Percentiles rank a stretch among this genome's conserved stretches.
These are phyloP conservation scores for Leucaena leucocephala DNA, from an alignment of 306 rosid genomes.

Conservation along the genomic window DNA sequence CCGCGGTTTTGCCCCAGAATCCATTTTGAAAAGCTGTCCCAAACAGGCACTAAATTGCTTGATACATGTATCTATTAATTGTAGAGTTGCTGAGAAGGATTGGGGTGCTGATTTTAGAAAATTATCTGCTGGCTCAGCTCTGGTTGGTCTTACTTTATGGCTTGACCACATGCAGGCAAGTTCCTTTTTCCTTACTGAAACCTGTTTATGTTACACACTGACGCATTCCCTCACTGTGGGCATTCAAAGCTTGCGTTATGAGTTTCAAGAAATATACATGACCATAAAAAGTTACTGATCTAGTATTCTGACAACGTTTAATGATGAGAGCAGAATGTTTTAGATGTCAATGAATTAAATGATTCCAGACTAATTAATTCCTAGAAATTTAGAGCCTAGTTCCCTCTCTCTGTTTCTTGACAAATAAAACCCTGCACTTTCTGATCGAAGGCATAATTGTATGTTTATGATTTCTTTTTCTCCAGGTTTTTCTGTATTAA, in stretches of 20 bases:
- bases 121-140: constrained; percentile 92
- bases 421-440: not conserved
- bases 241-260: not conserved
- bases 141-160: constrained; percentile 97
- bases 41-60: constrained; percentile 39
- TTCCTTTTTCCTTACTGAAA: constrained; percentile 21
- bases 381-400: not conserved
- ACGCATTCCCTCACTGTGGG: too few species aligned
- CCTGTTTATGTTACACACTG: not conserved
- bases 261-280: not conserved
- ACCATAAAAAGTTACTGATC: constrained; percentile 4
- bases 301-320: not conserved
- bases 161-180: constrained; percentile 97
- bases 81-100: constrained; percentile 89
- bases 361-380: not conserved
- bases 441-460: constrained; percentile 9
- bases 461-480: not conserved
- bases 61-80: constrained; percentile 33
- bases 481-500: not conserved
- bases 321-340: not conserved
- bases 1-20: too few species aligned
- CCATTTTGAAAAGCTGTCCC: too few species aligned
- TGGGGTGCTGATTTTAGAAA: constrained; percentile 99
- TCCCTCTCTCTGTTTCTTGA: not conserved
- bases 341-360: not conserved